These are phyloP conservation scores for Articulospora tetracladia DNA, from an alignment of 495 filamentous ascomycete genomes.

Conservation along the genomic window DNA sequence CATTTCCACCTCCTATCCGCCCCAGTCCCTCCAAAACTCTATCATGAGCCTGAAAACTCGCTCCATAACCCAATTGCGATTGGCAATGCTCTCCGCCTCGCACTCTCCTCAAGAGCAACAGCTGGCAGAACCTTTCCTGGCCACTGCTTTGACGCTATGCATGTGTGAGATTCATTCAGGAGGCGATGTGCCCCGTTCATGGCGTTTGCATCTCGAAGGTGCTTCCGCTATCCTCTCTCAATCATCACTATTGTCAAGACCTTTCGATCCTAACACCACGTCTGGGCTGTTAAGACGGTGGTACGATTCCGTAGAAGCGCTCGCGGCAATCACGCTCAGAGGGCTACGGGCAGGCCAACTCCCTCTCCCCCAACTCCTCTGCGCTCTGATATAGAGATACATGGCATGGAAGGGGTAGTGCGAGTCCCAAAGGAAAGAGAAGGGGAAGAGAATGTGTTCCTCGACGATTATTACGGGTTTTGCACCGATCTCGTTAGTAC, in stretches of 20 bases:
- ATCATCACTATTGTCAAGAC: background rate
- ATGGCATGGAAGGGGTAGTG: no score
- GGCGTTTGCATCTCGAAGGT: conserved; percentile 4
- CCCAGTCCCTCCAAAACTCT: background rate
- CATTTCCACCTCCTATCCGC: background rate
- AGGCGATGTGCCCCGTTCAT: background rate
- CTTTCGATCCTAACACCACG: background rate
- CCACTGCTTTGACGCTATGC: conserved; percentile 6
- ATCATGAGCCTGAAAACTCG: no score
- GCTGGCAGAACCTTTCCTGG: background rate
- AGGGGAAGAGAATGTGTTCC: background rate
- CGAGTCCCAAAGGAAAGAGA: no score
- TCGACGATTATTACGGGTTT: conserved; percentile 6
- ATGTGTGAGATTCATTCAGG: conserved; percentile 8
- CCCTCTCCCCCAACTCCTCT: no score
- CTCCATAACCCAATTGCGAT: no score
- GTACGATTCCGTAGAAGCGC: background rate
- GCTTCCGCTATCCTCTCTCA: background rate
- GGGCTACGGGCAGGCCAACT: no score
- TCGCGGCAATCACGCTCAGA: background rate
- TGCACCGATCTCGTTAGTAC: background rate
- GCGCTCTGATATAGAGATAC: no score
- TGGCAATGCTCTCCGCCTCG: no score
- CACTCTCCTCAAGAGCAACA: background rate
- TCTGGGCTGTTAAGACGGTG: background rate